Evolutionary conservation across 2,329 filamentous ascomycete genomes (phyloP).

Genomic region (Verticillium klebahnii): DNA sequence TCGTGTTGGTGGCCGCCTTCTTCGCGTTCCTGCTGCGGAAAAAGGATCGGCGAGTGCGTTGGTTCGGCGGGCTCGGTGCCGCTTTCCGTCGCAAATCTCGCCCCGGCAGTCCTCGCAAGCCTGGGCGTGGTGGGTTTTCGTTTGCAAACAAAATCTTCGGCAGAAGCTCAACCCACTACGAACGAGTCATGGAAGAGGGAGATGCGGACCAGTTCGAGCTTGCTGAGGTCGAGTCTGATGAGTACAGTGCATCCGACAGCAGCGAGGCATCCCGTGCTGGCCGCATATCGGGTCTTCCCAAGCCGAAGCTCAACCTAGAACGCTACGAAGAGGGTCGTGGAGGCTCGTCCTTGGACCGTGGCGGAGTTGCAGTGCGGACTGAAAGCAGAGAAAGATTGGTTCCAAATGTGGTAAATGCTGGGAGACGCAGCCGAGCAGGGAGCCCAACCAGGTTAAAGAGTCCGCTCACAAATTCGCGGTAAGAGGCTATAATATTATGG

Average conservation of each 20-base stretch:
- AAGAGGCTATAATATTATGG: constrained; percentile 13
- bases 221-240: constrained; percentile 58
- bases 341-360: constrained; percentile 53
- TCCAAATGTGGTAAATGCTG: constrained; percentile 50
- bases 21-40: constrained; percentile 72
- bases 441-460: constrained; percentile 58
- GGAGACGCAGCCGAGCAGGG: constrained; percentile 50
- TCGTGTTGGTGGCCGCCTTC: constrained; percentile 67
- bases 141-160: constrained; percentile 63
- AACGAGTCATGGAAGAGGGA: constrained; percentile 81
- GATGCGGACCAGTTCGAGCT: constrained; percentile 74
- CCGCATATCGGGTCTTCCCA: constrained; percentile 62
- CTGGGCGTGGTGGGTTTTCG: constrained; percentile 42
- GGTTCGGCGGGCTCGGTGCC: constrained; percentile 49
- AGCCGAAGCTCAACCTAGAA: constrained; percentile 54
- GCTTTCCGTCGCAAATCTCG: constrained; percentile 35
- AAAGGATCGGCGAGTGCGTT: constrained; percentile 64
- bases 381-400: constrained; percentile 80
- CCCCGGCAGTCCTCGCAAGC: constrained; percentile 42
- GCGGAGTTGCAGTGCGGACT: constrained; percentile 73
- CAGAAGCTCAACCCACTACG: constrained; percentile 58
- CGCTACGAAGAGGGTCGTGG: constrained; percentile 41
- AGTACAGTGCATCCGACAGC: constrained; percentile 60
- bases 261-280: constrained; percentile 53
- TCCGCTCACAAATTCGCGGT: constrained; percentile 45